A percentile compares a stretch with the other conserved stretches of the same genome.
Evolutionary conservation across 768 basidiomycete genomes (phyloP).

Genomic region (Suillus sp.): DNA sequence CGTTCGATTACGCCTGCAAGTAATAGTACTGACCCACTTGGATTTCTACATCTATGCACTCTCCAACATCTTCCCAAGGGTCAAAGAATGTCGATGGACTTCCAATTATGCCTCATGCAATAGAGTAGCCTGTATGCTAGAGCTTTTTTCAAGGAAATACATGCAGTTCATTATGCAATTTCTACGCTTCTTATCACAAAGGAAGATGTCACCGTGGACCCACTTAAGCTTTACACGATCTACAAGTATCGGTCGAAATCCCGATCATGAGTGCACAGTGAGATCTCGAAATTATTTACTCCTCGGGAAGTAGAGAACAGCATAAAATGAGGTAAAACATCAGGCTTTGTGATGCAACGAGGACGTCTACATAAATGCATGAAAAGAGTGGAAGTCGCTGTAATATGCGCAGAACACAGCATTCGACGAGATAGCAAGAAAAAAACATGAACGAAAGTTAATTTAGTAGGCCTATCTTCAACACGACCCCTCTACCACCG

Average conservation of each 20-base stretch:
- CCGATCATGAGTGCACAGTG: neutral
- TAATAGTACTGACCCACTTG: neutral
- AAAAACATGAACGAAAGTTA: neutral
- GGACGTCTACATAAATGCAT: neutral
- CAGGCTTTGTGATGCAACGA: neutral
- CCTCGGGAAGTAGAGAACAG: neutral
- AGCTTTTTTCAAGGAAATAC: neutral
- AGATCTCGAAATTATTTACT: neutral
- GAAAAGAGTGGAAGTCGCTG: neutral
- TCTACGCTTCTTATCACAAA: neutral
- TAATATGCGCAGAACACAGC: neutral
- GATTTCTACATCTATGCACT: slow-evolving; percentile 1
- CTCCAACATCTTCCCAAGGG: neutral
- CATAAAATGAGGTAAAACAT: neutral
- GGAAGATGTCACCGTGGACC: neutral
- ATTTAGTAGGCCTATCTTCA: neutral
- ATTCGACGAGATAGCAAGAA: neutral
- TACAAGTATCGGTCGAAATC: neutral
- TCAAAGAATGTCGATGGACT: neutral
- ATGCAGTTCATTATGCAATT: neutral
- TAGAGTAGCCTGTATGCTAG: neutral
- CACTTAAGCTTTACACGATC: neutral
- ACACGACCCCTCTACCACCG: too few relatives aligned
- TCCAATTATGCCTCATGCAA: neutral
- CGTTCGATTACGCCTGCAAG: slow-evolving; percentile 7